Evolutionary conservation across 495 filamentous ascomycete genomes (phyloP), one percentile per base, ranked within the genome.

Genomic region (Aspergillus conjunctus): DNA sequence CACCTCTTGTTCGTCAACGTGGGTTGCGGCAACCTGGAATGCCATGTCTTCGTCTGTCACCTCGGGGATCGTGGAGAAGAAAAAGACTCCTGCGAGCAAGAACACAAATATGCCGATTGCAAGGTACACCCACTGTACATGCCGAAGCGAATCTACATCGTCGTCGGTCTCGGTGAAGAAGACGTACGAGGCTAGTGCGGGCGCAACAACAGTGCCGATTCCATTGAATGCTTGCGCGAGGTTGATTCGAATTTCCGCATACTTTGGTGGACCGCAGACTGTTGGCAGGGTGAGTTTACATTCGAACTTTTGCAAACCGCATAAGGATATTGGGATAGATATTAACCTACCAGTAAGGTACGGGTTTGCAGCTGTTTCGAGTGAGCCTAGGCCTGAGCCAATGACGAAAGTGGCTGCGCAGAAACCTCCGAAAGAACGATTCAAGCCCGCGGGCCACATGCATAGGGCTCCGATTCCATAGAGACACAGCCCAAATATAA

Each of bases 71-170:
- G 74, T 71, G 26, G 77, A 73, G 34, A 78, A 46, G 57, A 76
- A 80, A 45, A 79, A 80, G 5, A 77, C 71, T 6, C 52, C 66
- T 0, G 83, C 84, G 18, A 90, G 82, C 22, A 82, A 73, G 50
- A 87, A 88, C 56, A 87, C 87, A 60, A 91, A 87, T 41, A 88
- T 83, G 4, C 88, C 88, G 52, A 91, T 85, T 51, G 82, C 87
- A 0, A 91, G 80, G 66, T 91, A 92, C 0, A 87, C 74, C 88
- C 89, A 91, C 69, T 92, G 89, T 20, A 92, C 88, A 31, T 77
- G 79, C 64, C 79, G 72, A 4, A 85, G 69, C 7, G 75, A 73
- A 0, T 70, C 30, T 2, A 73, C 73, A 51, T 87, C 81, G 50
- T 89, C 79, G 14, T 66, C 70, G 18, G 71, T 78, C 15, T 73